Evolutionary conservation across 106 monocot genomes (phyloP), one percentile per base, ranked within the genome.

Genomic region (Phalaenopsis equestris): DNA sequence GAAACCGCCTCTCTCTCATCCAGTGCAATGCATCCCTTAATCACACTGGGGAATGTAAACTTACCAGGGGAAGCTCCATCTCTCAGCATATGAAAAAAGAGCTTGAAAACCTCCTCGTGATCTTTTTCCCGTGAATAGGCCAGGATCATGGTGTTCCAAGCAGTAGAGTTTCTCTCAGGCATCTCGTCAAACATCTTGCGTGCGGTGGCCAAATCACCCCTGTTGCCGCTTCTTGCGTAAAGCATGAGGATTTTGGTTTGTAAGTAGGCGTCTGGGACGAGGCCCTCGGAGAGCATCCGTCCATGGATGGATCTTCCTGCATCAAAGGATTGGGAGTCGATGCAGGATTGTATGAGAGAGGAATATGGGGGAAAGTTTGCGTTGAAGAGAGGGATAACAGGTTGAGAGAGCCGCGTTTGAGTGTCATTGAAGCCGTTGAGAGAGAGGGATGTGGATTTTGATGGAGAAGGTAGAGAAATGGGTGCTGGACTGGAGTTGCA

Each of bases 171-270:
- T 56, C 77, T 79, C 5, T 79, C 23, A 8, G 79, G 16, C 74
- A 84, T 84, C 79, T 45, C 77, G 11, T 81, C 85, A 56, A 85
- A 85, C 56, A 85, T 18, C 4, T 68, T 37, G 10, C 68, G 67
- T 2, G 77, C 84, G 19, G 6, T 2, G 41, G 10, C 47, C 5
- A 85, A 2, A 36, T 67, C 76, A 21, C 7, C 52, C 42, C 48
- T 41, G 24, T 67, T 65, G 43, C 80, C 77, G 15, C 41, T 45
- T 11, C 85, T 39, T 3, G 76, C 85, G 9, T 81, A 85, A 36
- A 85, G 80, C 85, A 81, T 85, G 47, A 81, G 76, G 24, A 81
- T 67, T 67, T 85, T 85, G 42, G 72, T 81, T 75, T 81, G 80
- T 41, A 85, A 68, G 77, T 67, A 81, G 39, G 77, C 21, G 72